Conservation (phyloP, 495 filamentous ascomycete genomes). For the Neurospora sp. region DNA sequence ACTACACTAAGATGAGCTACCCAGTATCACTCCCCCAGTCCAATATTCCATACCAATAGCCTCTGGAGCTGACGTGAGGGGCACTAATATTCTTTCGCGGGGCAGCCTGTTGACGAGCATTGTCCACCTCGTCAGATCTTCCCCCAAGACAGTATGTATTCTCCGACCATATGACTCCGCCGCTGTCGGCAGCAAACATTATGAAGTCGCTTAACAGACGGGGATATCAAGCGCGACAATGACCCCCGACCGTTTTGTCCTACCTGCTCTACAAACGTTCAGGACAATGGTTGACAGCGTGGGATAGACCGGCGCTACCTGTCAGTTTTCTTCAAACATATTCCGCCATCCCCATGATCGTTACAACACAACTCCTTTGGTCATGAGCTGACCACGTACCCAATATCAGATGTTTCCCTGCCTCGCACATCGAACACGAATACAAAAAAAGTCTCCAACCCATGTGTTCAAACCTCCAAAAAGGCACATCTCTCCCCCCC, state of each 20-base stretch:
- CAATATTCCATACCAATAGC: not conserved
- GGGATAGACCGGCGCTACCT: not conserved
- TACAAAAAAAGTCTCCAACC: not conserved
- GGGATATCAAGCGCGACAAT: not conserved
- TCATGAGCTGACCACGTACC: not conserved
- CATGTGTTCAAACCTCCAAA: not conserved
- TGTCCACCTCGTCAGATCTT: not conserved
- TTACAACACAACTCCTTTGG: not conserved
- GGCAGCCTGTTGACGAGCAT: not conserved
- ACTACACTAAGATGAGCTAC: not conserved
- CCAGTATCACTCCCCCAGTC: not conserved
- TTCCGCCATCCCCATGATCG: not conserved
- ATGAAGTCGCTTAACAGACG: not conserved
- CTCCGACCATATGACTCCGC: not conserved
- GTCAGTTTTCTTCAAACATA: not conserved
- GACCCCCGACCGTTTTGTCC: not conserved
- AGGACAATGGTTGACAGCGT: not conserved
- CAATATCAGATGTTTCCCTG: not conserved
- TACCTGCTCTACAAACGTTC: not conserved
- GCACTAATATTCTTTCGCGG: not conserved
- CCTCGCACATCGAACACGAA: not conserved
- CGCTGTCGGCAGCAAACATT: not conserved
- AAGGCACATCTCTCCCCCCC: not conserved
- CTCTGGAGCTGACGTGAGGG: not conserved
- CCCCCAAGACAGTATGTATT: not conserved